Conservation (phyloP, 176 grass and related monocot species). For the Bolboschoenus planiculmis region DNA sequence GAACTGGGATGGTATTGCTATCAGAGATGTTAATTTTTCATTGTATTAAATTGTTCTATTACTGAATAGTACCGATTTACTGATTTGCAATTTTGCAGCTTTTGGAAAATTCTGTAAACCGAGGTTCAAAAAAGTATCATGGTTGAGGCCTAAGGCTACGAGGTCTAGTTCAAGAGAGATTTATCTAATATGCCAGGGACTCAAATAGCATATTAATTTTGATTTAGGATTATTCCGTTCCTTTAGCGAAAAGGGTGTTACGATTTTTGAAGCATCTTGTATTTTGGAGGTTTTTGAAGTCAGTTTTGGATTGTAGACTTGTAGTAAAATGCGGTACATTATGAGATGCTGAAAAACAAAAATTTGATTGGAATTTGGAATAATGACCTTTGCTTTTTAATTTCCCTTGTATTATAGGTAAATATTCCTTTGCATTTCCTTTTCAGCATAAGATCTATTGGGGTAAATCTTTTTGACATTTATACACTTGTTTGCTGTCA, state of each 20-base stretch:
- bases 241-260: neutral
- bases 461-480: no score
- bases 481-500: no score
- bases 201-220: constrained; percentile 30
- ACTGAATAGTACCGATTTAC: neutral
- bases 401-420: no score
- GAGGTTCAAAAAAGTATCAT: constrained; percentile 68
- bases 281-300: neutral
- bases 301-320: neutral
- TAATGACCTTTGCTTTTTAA: neutral
- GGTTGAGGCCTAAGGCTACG: constrained; percentile 74
- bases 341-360: neutral
- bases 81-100: constrained; percentile 29
- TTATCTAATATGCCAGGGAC: constrained; percentile 79
- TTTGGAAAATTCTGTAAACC: constrained; percentile 79
- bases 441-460: no score
- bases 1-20: neutral
- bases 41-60: neutral
- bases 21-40: neutral
- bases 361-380: neutral
- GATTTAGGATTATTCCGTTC: neutral
- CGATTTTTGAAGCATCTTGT: neutral
- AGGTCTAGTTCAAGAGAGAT: constrained; percentile 84
- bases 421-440: no score
- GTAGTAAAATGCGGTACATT: neutral